Evolutionary conservation across 306 rosid species (phyloP).

Genomic region (Casuarina equisetifolia): DNA sequence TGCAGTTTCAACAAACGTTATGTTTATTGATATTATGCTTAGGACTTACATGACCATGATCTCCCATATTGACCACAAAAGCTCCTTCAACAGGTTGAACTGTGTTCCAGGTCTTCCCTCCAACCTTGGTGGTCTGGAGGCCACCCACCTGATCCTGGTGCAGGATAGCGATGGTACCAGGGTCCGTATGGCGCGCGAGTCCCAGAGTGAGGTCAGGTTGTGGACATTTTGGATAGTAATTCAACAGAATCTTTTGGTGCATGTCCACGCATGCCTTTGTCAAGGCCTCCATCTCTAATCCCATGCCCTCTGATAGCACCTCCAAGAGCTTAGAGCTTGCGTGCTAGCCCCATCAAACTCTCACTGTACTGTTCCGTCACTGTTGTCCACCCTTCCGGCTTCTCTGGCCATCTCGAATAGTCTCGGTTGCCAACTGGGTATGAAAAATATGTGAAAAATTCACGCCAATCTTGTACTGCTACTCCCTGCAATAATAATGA

Average conservation of each 20-base stretch:
- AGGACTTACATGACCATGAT: slow-evolving; percentile 75
- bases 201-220: slow-evolving; percentile 90
- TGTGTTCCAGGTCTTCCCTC: slow-evolving; percentile 81
- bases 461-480: slow-evolving; percentile 73
- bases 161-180: slow-evolving; percentile 83
- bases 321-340: slow-evolving; percentile 71
- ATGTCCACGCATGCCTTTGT: slow-evolving; percentile 77
- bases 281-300: slow-evolving; percentile 70
- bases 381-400: slow-evolving; percentile 65
- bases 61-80: slow-evolving; percentile 90
- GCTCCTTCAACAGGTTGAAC: slow-evolving; percentile 84
- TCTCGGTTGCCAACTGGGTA: slow-evolving; percentile 56
- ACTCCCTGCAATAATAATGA: slow-evolving; percentile 58
- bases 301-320: slow-evolving; percentile 87
- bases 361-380: slow-evolving; percentile 78
- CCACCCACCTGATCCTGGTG: slow-evolving; percentile 94
- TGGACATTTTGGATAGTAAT: slow-evolving; percentile 88
- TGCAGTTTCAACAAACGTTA: too few relatives aligned
- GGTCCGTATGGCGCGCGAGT: slow-evolving; percentile 84
- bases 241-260: slow-evolving; percentile 82
- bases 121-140: slow-evolving; percentile 78
- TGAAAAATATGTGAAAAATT: slow-evolving; percentile 66
- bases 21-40: not conserved
- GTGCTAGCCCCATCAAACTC: slow-evolving; percentile 58
- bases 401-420: slow-evolving; percentile 83